Evolutionary conservation across 257 asterid species (phyloP).

Genomic region (Nicotiana undulata): DNA sequence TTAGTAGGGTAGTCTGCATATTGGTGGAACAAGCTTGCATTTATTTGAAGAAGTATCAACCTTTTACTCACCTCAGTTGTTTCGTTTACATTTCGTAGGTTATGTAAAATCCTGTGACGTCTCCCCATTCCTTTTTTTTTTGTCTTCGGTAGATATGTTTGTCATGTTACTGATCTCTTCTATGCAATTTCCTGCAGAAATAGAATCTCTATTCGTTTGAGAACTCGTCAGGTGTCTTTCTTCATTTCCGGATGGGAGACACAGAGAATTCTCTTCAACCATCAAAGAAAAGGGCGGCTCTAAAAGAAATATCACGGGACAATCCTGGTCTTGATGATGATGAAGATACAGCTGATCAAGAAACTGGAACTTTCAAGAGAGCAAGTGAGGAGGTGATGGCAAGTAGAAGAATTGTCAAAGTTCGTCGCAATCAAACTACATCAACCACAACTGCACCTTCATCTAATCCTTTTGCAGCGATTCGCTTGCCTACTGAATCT

Average conservation of each 20-base stretch:
- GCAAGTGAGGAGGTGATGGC: constrained; percentile 90
- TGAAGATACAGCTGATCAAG: constrained; percentile 57
- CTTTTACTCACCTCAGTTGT: neutral
- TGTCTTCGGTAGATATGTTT: neutral
- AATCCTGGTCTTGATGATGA: constrained; percentile 87
- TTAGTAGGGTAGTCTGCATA: neutral
- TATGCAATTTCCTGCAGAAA: constrained; percentile 14
- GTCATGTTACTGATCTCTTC: neutral
- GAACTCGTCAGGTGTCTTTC: neutral
- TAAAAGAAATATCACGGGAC: constrained; percentile 71
- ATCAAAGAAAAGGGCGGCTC: constrained; percentile 89
- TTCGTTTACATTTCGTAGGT: neutral
- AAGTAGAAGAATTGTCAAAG: constrained; percentile 81
- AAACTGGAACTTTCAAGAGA: constrained; percentile 66
- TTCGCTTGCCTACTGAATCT: constrained; percentile 33
- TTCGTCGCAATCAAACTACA: constrained; percentile 44
- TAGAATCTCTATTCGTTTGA: neutral
- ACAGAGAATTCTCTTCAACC: constrained; percentile 48
- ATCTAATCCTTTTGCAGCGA: constrained; percentile 71
- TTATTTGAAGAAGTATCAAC: neutral
- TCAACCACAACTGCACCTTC: constrained; percentile 40
- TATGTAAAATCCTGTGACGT: neutral
- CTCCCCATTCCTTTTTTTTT: neutral
- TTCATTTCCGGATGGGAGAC: constrained; percentile 56
- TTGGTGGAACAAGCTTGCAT: neutral